Conservation (phyloP, 768 basidiomycete species). For the Leccinum arenicola region DNA sequence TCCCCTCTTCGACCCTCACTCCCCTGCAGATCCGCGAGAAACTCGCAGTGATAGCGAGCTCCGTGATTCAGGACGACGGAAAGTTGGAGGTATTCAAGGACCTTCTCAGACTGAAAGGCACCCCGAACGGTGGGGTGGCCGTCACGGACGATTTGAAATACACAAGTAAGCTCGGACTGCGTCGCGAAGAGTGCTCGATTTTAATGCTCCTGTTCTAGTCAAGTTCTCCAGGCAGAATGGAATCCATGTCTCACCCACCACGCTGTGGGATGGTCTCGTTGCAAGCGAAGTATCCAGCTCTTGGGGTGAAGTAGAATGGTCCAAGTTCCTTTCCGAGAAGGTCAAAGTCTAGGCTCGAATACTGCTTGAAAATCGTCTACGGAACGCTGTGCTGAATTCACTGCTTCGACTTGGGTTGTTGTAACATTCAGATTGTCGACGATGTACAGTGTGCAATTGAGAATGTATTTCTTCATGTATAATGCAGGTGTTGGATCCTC, state of each 20-base stretch:
- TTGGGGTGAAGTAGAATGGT: conserved; percentile 84
- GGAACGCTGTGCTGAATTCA: too few relatives aligned
- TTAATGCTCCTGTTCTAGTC: conserved; percentile 45
- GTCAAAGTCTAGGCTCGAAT: conserved; percentile 37
- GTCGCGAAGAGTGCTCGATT: background rate
- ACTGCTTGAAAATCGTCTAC: background rate
- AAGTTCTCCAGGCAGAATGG: conserved; percentile 90
- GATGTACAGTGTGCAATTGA: too few relatives aligned
- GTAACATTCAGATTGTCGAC: too few relatives aligned
- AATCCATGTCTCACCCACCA: conserved; percentile 88
- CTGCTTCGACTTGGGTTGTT: too few relatives aligned
- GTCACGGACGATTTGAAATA: conserved; percentile 89
- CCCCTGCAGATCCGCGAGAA: conserved; percentile 73
- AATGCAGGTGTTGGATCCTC: too few relatives aligned
- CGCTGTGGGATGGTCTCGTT: conserved; percentile 72
- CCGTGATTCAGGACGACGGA: conserved; percentile 45
- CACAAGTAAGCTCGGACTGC: conserved; percentile 52
- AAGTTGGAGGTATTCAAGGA: conserved; percentile 46
- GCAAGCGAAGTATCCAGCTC: conserved; percentile 73
- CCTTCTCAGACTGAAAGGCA: conserved; percentile 56
- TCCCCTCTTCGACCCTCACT: conserved; percentile 62
- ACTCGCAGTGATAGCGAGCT: conserved; percentile 56
- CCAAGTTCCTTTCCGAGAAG: conserved; percentile 63
- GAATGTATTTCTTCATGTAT: too few relatives aligned
- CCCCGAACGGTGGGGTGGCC: conserved; percentile 76